Evolutionary conservation across 441 rosid genomes (phyloP).

Genomic region (Pelargonium australe): DNA sequence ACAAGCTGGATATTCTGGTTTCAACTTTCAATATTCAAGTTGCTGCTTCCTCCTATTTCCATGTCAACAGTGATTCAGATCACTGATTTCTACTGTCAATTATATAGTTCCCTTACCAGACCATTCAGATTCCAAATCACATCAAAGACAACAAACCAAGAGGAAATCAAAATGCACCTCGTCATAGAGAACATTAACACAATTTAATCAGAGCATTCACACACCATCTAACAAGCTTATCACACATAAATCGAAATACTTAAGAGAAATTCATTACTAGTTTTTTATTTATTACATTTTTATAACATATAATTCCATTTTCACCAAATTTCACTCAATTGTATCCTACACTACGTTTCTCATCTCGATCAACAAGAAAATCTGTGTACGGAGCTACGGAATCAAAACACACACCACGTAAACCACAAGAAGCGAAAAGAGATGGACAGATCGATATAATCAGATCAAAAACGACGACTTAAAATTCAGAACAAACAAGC

Average conservation of each 20-base stretch:
- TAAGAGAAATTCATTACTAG: no score
- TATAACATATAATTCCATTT: background rate
- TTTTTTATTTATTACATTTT: no score
- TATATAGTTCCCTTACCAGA: no score
- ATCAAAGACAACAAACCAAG: background rate
- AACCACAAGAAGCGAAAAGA: background rate
- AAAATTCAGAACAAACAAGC: background rate
- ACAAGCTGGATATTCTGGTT: background rate
- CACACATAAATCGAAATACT: background rate
- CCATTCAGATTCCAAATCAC: no score
- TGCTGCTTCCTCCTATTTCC: background rate
- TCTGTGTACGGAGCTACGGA: no score
- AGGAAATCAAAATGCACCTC: background rate
- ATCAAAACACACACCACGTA: no score
- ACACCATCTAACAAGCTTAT: background rate
- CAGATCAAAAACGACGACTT: no score
- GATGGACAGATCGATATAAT: background rate
- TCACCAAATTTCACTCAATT: background rate
- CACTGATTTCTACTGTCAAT: no score
- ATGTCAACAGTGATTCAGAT: background rate
- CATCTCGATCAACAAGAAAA: background rate
- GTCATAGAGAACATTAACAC: background rate
- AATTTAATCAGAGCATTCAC: background rate
- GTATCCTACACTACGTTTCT: background rate
- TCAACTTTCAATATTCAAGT: background rate